Percentiles rank a stretch among this genome's conserved stretches.
Conservation (phyloP, 257 asterid species). For the Dorcoceras hygrometricum region DNA sequence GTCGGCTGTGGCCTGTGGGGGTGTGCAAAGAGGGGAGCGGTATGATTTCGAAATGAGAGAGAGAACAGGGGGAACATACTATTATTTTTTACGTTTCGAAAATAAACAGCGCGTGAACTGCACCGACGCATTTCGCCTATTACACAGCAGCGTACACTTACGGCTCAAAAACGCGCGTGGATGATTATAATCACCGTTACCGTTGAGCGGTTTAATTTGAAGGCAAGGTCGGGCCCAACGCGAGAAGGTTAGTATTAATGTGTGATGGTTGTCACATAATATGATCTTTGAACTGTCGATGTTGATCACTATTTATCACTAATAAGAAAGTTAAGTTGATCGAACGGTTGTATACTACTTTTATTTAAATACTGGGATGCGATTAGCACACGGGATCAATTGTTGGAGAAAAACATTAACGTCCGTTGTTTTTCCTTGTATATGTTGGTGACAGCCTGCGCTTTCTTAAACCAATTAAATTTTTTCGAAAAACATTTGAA, state of each 20-base stretch:
- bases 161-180: slow-evolving; percentile 26
- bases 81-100: slow-evolving; percentile 39
- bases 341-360: too few relatives aligned
- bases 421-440: too few relatives aligned
- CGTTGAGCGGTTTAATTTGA: slow-evolving; percentile 49
- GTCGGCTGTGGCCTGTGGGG: slow-evolving; percentile 37
- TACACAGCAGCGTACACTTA: background rate
- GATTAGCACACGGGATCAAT: too few relatives aligned
- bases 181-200: slow-evolving; percentile 16
- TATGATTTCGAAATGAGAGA: background rate
- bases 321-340: background rate
- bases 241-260: slow-evolving; percentile 27
- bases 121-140: background rate
- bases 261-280: slow-evolving; percentile 21
- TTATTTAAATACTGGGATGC: too few relatives aligned
- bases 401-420: too few relatives aligned
- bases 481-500: too few relatives aligned
- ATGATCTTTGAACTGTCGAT: background rate
- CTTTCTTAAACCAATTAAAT: too few relatives aligned
- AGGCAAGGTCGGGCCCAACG: slow-evolving; percentile 33
- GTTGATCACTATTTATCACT: fast-evolving
- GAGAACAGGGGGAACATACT: slow-evolving; percentile 22
- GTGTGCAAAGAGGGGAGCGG: background rate
- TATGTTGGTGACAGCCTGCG: too few relatives aligned
- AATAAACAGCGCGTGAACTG: slow-evolving; percentile 16